These are phyloP conservation scores for Tulasnella calospora DNA, from an alignment of 768 basidiomycete genomes.

Conservation along the genomic window DNA sequence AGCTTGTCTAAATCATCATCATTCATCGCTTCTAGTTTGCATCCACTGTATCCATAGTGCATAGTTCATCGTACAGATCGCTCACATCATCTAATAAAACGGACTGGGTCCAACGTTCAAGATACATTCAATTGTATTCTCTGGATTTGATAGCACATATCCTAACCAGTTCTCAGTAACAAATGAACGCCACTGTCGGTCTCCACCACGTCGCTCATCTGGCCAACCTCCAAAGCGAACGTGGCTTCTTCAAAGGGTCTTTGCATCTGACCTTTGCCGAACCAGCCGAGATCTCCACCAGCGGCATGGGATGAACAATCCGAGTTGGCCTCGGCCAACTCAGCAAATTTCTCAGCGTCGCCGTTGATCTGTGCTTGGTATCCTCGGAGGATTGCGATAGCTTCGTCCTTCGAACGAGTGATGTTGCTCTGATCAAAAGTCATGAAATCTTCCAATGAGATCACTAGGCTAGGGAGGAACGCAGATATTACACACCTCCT, in stretches of 20 bases:
- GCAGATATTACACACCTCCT: slow-evolving; percentile 36
- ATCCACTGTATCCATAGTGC: background rate
- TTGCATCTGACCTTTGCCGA: slow-evolving; percentile 88
- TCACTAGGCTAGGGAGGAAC: background rate
- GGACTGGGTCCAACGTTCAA: background rate
- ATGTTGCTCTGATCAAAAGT: slow-evolving; percentile 54
- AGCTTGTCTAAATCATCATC: background rate
- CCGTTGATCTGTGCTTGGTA: slow-evolving; percentile 59
- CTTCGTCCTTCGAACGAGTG: slow-evolving; percentile 82
- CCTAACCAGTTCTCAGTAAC: slow-evolving; percentile 69
- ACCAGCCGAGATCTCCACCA: slow-evolving; percentile 84
- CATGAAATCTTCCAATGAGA: slow-evolving; percentile 17
- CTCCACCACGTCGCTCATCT: slow-evolving; percentile 76
- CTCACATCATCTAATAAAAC: background rate
- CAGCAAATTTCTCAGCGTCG: slow-evolving; percentile 61
- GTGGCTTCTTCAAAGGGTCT: slow-evolving; percentile 92
- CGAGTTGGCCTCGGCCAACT: slow-evolving; percentile 70
- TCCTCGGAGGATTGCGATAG: slow-evolving; percentile 66
- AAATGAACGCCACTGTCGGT: slow-evolving; percentile 95
- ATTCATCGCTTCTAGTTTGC: background rate
- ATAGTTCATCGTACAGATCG: background rate
- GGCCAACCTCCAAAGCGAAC: slow-evolving; percentile 61
- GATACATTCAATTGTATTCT: background rate
- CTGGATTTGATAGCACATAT: background rate
- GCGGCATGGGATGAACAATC: slow-evolving; percentile 85